phyloP scores from a whole-genome alignment of 2,329 filamentous ascomycete genomes.

The Cordyceps cicadae region DNA sequence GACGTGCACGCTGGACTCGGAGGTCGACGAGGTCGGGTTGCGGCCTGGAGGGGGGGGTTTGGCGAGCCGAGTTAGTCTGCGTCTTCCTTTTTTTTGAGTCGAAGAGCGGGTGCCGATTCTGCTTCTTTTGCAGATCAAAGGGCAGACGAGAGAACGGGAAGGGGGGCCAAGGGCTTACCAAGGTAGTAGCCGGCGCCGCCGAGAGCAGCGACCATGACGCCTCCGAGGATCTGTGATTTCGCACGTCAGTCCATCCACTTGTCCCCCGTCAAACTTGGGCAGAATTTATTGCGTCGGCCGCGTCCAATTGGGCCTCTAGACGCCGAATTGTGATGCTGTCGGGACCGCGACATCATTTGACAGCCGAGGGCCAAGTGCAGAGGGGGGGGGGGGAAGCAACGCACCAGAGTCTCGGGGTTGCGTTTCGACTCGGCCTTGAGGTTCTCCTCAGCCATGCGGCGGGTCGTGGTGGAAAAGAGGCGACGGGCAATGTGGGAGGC shows the following conservation, averaged over 20 bases:
- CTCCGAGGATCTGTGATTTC: constrained; percentile 66
- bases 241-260: neutral
- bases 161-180: constrained; percentile 37
- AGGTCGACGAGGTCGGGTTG: constrained; percentile 76
- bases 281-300: neutral
- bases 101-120: neutral
- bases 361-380: neutral
- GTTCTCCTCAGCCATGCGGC: constrained; percentile 40
- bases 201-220: constrained; percentile 83
- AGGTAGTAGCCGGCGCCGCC: constrained; percentile 86
- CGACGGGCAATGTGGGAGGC: constrained; percentile 49
- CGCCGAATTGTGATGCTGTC: neutral
- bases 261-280: neutral
- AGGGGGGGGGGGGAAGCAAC: constrained; percentile 25
- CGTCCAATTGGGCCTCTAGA: neutral
- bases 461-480: constrained; percentile 45
- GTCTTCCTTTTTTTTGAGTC: neutral
- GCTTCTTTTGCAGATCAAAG: neutral
- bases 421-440: constrained; percentile 53
- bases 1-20: constrained; percentile 69
- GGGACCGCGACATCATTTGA: neutral
- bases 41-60: constrained; percentile 55
- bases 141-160: too few relatives aligned
- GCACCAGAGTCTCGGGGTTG: constrained; percentile 39
- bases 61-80: neutral